Conservation (phyloP, 2,329 filamentous ascomycete genomes). For the Penicillium thymicola region DNA sequence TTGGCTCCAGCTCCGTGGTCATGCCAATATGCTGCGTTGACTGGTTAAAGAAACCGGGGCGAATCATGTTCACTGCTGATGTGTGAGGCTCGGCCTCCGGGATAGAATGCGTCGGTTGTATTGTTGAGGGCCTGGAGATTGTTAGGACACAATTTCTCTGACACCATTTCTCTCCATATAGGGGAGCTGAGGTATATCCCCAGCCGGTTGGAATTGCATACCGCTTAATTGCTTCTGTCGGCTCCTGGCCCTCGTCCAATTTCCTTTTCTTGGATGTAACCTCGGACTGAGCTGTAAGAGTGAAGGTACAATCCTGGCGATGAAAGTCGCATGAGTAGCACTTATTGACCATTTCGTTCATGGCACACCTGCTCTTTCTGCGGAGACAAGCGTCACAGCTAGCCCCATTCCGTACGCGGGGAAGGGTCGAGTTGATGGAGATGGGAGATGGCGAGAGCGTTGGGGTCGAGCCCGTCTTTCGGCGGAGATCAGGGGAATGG, state of each 20-base stretch:
- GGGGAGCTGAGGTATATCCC: background rate
- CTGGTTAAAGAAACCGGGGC: conserved; percentile 35
- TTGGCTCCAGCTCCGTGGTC: conserved; percentile 43
- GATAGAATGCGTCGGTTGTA: conserved; percentile 10
- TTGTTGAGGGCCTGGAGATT: conserved; percentile 25
- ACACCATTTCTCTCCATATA: background rate
- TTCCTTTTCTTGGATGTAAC: conserved; percentile 40
- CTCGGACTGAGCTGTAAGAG: conserved; percentile 26
- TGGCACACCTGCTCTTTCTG: conserved; percentile 43
- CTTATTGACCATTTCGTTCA: conserved; percentile 44
- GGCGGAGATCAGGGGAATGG: conserved; percentile 27
- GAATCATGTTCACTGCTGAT: conserved; percentile 23
- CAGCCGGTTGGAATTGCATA: conserved; percentile 17
- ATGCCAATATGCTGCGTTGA: conserved; percentile 43
- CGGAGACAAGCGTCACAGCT: conserved; percentile 44
- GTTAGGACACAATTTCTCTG: conserved; percentile 4
- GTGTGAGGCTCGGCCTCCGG: conserved; percentile 10
- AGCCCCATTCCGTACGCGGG: conserved; percentile 37
- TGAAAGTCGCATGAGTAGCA: conserved; percentile 47
- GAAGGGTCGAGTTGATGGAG: conserved; percentile 22
- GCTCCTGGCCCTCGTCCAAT: conserved; percentile 33
- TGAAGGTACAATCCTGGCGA: conserved; percentile 45
- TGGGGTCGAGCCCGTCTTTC: conserved; percentile 23
- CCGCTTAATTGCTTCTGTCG: conserved; percentile 35
- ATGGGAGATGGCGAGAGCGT: conserved; percentile 25